Base-by-base conservation (phyloP, 495 filamentous ascomycete species). In the Evansstolkia leycettana region DNA sequence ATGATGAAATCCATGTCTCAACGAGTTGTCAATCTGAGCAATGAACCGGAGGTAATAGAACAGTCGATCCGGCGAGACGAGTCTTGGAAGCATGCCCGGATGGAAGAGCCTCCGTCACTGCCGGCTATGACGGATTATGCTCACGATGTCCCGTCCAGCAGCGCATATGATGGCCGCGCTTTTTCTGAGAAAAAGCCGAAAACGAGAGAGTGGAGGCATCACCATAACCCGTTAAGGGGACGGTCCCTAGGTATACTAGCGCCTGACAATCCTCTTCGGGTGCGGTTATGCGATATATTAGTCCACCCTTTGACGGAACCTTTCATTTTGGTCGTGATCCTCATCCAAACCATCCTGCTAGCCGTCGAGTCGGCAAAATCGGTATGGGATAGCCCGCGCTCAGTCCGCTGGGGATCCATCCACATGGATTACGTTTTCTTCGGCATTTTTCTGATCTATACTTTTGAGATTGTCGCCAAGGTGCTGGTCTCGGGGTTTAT, bases 1-100 rank as follows among this genome's bases (percentile, higher is more conserved):
- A 90, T 96, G 48, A 79, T 99, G 57, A 82, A 87, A 45, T 87
- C 87, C 45, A 92, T 96, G 76, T 95, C 92, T 13, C 86, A 94
- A 59, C 86, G 90, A 56, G 86, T 99, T 38, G 90, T 96, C 48
- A 95, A 94, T 52, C 67, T 99, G 39, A 93, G 89, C 62, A 93
- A 90, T 49, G 87, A 95, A 45, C 73, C 78, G 6, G 76, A 81
- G 42, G 62, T 84, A 24, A 69, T 90, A 13, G 84, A 89, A 42
- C 78, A 85, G 41, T 72, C 70, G n/a, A 69, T 80, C 17, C 64
- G 73, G 34, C 69, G 81, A 40, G 75, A 85, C 39, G 76, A 81
- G 33, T 72, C 69, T 5, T 48, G 62, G 27, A 68, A 60, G 41
- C 64, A 64, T 41, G 47, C 69, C 17, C 62, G 69, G 38, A 47